These are phyloP conservation scores for Micractinium conductrix DNA, from an alignment of 139 green algal species.

Conservation along the genomic window DNA sequence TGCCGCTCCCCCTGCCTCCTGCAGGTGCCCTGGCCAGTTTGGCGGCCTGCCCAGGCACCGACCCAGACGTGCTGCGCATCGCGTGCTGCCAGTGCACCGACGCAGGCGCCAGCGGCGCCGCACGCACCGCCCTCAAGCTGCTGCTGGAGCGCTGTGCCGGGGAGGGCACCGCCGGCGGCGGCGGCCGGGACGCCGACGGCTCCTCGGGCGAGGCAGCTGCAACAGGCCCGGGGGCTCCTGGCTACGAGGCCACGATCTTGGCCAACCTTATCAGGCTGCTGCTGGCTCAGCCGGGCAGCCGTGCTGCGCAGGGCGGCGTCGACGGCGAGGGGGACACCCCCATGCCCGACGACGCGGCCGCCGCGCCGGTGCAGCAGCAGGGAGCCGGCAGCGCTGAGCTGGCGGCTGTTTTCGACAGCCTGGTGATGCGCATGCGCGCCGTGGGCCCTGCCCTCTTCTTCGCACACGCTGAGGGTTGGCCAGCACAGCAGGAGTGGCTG, in stretches of 20 bases:
- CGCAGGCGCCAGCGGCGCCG: background rate
- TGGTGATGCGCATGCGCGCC: conserved; percentile 18
- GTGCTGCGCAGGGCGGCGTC: background rate
- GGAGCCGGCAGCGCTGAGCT: conserved; percentile 7
- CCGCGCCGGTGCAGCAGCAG: background rate
- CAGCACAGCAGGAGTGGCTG: conserved; percentile 25
- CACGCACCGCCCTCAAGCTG: background rate
- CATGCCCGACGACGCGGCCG: background rate
- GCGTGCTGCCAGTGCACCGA: conserved; percentile 27
- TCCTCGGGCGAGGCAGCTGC: background rate
- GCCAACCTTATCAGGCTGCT: conserved; percentile 41
- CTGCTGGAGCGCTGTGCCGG: conserved; percentile 8
- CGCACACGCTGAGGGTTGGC: background rate
- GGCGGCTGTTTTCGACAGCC: background rate
- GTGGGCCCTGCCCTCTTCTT: conserved; percentile 24
- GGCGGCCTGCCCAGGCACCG: background rate
- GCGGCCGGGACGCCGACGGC: background rate
- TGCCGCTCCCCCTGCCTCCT: no score
- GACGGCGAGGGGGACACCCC: no score
- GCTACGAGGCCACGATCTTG: conserved; percentile 40
- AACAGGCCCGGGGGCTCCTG: background rate
- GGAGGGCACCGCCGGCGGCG: background rate
- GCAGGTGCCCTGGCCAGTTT: no score
- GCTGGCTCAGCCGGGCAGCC: background rate
- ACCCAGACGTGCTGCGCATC: conserved; percentile 11